phyloP scores from a whole-genome alignment of 1,284 basidiomycete species.

The Austroboletus olivaceoglutinosus region DNA sequence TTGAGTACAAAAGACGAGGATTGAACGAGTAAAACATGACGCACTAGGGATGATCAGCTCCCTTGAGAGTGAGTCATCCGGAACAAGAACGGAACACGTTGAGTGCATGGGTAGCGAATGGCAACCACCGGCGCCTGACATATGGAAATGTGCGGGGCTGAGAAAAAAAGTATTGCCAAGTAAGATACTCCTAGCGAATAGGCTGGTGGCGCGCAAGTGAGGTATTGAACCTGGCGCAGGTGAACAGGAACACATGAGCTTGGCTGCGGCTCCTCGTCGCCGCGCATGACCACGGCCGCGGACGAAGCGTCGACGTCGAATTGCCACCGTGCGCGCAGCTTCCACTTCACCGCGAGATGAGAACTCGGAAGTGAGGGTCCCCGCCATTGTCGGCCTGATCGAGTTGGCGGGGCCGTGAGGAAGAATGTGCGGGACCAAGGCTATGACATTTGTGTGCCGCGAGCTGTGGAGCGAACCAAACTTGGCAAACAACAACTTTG shows the following conservation, averaged over 20 bases:
- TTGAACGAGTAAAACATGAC: slow-evolving; percentile 2
- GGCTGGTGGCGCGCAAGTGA: slow-evolving; percentile 7
- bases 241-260: not conserved
- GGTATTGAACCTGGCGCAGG: not conserved
- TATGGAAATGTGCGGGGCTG: not conserved
- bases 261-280: not conserved
- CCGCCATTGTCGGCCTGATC: slow-evolving; percentile 5
- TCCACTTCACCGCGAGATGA: too few species aligned
- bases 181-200: slow-evolving; percentile 1
- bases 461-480: slow-evolving; percentile 3
- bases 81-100: slow-evolving; percentile 15
- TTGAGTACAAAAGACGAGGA: not conserved
- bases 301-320: slow-evolving; percentile 13
- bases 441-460: not conserved
- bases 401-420: not conserved
- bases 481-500: slow-evolving; percentile 16
- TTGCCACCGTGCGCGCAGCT: not conserved
- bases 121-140: not conserved
- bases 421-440: not conserved
- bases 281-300: slow-evolving; percentile 17
- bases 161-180: not conserved
- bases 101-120: not conserved
- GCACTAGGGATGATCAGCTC: not conserved
- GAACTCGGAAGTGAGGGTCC: not conserved
- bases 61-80: slow-evolving; percentile 2